A percentile compares a stretch with the other conserved stretches of the same genome.
Evolutionary conservation across 192 early-diverging fungal species (phyloP).

Genomic region (Podila epicladia): DNA sequence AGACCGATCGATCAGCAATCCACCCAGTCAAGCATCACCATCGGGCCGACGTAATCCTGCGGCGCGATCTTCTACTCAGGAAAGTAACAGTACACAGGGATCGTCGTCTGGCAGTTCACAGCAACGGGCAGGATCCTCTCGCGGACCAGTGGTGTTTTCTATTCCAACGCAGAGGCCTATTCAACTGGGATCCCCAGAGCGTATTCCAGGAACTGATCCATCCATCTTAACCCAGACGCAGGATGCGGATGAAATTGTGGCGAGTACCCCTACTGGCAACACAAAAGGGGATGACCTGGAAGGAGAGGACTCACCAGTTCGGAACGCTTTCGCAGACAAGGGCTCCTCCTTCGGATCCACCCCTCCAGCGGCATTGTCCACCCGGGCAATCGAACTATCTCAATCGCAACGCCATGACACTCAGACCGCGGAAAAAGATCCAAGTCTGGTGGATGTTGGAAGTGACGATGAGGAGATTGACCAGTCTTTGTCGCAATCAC

Average conservation of each 20-base stretch:
- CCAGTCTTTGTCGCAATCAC: not conserved
- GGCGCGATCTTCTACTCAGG: not conserved
- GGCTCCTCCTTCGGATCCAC: not conserved
- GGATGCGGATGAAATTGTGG: not conserved
- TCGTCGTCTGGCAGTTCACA: too few species aligned
- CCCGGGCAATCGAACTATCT: not conserved
- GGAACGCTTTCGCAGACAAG: not conserved
- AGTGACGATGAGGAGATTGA: slow-evolving; percentile 1
- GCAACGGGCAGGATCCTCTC: too few species aligned
- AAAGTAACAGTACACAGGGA: not conserved
- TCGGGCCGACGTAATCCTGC: too few species aligned
- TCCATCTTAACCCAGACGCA: too few species aligned
- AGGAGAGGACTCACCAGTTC: not conserved
- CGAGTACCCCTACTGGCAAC: not conserved
- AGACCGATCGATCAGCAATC: not conserved
- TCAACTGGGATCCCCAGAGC: too few species aligned
- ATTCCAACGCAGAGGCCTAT: too few species aligned
- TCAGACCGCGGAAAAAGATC: not conserved
- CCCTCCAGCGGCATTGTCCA: not conserved
- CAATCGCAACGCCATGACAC: not conserved
- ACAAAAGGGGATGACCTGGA: not conserved
- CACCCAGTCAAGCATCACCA: not conserved
- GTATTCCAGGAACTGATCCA: too few species aligned
- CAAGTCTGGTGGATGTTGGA: not conserved
- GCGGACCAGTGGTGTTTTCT: too few species aligned